Conservation (phyloP, 75 land plant species). For the Picea sitchensis region DNA sequence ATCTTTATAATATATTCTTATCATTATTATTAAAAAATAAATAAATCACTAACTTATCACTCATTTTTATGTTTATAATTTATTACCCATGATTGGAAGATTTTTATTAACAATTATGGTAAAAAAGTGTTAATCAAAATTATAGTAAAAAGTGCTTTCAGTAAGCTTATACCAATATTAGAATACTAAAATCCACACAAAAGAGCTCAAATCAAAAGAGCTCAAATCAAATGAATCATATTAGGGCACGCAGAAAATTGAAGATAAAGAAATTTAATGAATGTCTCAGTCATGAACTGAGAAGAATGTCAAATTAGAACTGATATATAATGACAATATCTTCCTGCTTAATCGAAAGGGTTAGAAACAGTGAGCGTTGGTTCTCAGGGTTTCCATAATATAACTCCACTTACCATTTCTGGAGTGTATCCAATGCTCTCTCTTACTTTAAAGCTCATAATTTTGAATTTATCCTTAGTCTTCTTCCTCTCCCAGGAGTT, state of each 20-base stretch:
- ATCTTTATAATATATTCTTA: no score
- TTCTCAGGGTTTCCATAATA: background rate
- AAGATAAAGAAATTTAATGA: background rate
- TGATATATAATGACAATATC: background rate
- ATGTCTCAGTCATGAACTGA: background rate
- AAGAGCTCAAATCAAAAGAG: no score
- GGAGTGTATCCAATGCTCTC: constrained; percentile 74
- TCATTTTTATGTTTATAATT: no score
- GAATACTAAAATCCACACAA: background rate
- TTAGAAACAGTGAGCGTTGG: no score
- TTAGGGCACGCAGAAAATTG: no score
- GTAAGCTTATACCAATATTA: no score
- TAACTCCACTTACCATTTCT: constrained; percentile 62
- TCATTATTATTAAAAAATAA: no score
- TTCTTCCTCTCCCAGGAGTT: constrained; percentile 48
- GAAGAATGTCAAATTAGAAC: background rate
- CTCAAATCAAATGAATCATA: background rate
- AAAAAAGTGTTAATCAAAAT: background rate
- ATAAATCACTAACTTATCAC: no score
- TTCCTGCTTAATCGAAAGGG: background rate
- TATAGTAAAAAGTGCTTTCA: no score
- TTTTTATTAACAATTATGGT: background rate
- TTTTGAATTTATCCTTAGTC: constrained; percentile 86
- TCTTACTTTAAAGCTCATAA: constrained; percentile 88
- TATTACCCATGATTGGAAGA: no score